Evolutionary conservation across 106 monocot species (phyloP), one percentile per base, ranked within the genome.

Genomic region (Dioscorea zingiberensis): DNA sequence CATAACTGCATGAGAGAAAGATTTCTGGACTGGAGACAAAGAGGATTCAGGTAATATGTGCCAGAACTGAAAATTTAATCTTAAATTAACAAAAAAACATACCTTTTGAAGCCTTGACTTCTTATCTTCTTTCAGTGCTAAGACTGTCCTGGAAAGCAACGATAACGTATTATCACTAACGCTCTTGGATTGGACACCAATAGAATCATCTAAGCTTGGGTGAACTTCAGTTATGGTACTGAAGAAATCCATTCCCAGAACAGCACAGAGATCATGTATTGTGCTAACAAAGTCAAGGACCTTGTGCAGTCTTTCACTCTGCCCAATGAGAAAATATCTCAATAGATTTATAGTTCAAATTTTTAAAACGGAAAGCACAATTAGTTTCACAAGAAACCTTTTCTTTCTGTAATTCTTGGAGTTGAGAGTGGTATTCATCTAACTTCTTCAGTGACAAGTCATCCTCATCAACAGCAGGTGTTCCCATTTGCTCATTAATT

Each of bases 201-300:
- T 61, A 29, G 87, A 90, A 63, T 84, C 82, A 74, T 82, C 71
- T 32, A 95, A 69, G 64, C 83, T 95, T 47, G 91, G 87, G 72
- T 95, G 90, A 45, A 95, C 87, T 74, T 91, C 94, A 74, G 65
- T 83, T 26, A 95, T 70, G 56, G 80, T 88, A 47, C 80, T 74
- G 51, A 83, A 83, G 58, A 95, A 91, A 72, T 95, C 91, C 76
- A 95, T 87, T 22, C 91, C 94, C 59, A 95, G 48, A 22, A 91
- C 94, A 47, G 83, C 80, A 81, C 94, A 95, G 25, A 95, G 80
- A 83, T 85, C 91, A 70, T 88, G 94, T 57, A 95, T 77, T 27
- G 67, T 66, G 76, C 85, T 95, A 13, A 95, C 94, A 67, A 88
- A 88, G 29, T 85, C 85, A 60, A 87, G 83, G 62, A 95, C 87